These are phyloP conservation scores for Elsinoe batatas DNA, from an alignment of 2,329 filamentous ascomycete species.

Conservation along the genomic window DNA sequence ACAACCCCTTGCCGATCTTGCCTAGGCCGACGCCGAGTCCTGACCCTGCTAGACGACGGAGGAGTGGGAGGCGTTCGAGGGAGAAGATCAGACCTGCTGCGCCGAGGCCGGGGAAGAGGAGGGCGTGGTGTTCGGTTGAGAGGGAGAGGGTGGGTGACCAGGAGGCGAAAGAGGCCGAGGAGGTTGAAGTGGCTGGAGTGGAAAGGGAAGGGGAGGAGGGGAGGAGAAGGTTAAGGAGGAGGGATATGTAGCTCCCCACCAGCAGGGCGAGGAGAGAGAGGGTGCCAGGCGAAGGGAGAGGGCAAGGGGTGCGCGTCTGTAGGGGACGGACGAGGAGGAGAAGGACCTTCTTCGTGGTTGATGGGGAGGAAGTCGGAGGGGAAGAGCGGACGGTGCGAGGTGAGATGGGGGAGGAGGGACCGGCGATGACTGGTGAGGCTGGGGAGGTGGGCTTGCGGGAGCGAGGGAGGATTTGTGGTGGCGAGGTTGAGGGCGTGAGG, in stretches of 20 bases:
- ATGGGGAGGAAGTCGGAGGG: background rate
- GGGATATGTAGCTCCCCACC: background rate
- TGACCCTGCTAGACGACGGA: background rate
- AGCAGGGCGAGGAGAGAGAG: background rate
- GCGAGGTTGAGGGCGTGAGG: background rate
- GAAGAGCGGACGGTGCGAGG: too few relatives aligned
- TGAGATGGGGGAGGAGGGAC: background rate
- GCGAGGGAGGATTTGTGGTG: background rate
- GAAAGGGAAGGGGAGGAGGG: background rate
- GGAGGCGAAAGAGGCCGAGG: background rate
- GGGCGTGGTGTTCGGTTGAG: background rate
- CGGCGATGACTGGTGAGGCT: background rate
- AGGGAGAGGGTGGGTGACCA: background rate
- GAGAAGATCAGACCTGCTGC: background rate
- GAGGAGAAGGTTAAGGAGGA: background rate
- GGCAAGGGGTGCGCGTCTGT: background rate
- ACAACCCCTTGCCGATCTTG: background rate
- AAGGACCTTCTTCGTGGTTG: background rate
- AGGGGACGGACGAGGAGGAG: background rate
- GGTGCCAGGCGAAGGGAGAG: background rate
- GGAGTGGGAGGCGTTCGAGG: background rate
- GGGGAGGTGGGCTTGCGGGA: background rate
- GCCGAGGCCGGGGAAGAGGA: background rate
- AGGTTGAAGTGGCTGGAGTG: background rate
- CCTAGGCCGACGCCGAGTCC: background rate